Evolutionary conservation across 345 rosid species (phyloP), one percentile per base, ranked within the genome.

Genomic region (Pistacia atlantica): DNA sequence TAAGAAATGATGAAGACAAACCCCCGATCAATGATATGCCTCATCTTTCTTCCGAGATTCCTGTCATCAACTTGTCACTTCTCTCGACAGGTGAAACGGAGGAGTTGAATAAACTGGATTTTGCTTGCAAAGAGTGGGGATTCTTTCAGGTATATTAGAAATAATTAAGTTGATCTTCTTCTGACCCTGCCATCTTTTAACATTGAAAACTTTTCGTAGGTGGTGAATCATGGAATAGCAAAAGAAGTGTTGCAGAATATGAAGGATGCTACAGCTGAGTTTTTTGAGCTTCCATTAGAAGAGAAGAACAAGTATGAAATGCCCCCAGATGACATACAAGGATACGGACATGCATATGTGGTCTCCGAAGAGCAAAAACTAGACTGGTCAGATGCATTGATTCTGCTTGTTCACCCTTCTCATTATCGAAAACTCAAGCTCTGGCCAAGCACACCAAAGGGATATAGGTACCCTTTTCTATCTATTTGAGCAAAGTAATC

Each of bases 91-190:
- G 69, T 10, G 69, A 83, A 9, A 11, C 20, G 10, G 74, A 72
- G 33, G 84, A 80, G 57, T 79, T 83, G 65, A 61, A 48, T 35
- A 76, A 80, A 73, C 62, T 85, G 2, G 83, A 78, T 42, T 17
- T 42, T 57, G 84, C 84, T 61, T 75, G 79, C 80, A 57, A 60
- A 76, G 62, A 64, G 3, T 75, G 83, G 84, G 86, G 80, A 20
- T 78, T 85, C 73, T 80, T 85, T 48, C 84, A 75, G 84, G 83
- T 83, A 45, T 33, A n/a, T 9, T 1, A 52, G 7, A 61, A 51
- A 61, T 11, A 42, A 7, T 8, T 42, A 35, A 59, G 16, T 28
- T 69, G 13, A 61, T 11, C 8, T 11, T 11, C 14, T 11, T 20
- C 13, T 31, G 65, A 20, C 37, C n/a, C 20, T 58, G 37, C 55